A percentile compares a stretch with the other conserved stretches of the same genome.
phyloP scores from a whole-genome alignment of 345 rosid species.

The Excoecaria cochinchinensis region DNA sequence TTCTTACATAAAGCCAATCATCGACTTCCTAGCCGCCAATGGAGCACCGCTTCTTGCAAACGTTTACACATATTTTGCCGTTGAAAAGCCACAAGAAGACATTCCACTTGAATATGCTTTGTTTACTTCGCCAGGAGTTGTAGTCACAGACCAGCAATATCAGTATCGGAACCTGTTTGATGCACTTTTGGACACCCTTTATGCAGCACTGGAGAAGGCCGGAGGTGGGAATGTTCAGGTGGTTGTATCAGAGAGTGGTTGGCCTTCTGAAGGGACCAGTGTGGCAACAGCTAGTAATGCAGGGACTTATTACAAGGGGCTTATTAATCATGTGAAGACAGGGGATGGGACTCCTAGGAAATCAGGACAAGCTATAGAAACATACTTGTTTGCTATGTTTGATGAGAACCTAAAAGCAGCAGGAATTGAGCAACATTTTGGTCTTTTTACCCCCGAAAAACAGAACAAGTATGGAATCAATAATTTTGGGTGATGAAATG shows the following conservation, averaged over 20 bases:
- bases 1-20: conserved; percentile 26
- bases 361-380: conserved; percentile 15
- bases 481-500: conserved; percentile 1
- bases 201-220: conserved; percentile 24
- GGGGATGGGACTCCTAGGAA: conserved; percentile 26
- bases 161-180: conserved; percentile 30
- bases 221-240: conserved; percentile 10
- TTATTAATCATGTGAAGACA: conserved; percentile 23
- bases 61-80: conserved; percentile 28
- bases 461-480: conserved; percentile 20
- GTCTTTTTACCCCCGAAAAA: conserved; percentile 19
- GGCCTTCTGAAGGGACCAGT: conserved; percentile 27
- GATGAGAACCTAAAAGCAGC: conserved; percentile 23
- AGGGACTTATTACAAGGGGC: conserved; percentile 17
- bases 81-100: neutral
- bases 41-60: conserved; percentile 29
- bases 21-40: conserved; percentile 17
- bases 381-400: conserved; percentile 24
- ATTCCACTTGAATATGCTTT: conserved; percentile 24
- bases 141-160: conserved; percentile 13
- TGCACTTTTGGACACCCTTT: conserved; percentile 21
- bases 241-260: conserved; percentile 31
- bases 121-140: conserved; percentile 17
- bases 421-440: conserved; percentile 18
- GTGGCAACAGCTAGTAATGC: conserved; percentile 20